phyloP scores from a whole-genome alignment of 179 eudicot genomes.

The Nepenthes alata region DNA sequence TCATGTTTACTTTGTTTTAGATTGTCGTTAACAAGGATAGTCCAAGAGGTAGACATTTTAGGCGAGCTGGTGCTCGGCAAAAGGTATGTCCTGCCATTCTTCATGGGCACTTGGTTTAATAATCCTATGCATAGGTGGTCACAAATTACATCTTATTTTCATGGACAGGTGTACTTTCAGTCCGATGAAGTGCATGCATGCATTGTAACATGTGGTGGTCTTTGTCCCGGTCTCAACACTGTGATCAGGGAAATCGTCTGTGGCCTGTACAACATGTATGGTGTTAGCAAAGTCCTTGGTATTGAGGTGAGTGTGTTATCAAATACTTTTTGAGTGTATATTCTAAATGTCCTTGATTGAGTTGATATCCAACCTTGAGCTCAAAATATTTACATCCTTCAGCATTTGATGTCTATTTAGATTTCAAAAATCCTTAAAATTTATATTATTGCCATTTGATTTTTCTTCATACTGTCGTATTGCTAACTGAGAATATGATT shows the following conservation, averaged over 20 bases:
- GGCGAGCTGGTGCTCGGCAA: conserved; percentile 46
- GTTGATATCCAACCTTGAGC: not conserved
- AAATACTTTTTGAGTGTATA: no score
- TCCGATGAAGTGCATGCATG: conserved; percentile 43
- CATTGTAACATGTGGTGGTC: conserved; percentile 47
- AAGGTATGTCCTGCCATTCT: conserved; percentile 14
- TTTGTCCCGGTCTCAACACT: conserved; percentile 50
- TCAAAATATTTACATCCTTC: not conserved
- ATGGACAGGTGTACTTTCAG: conserved; percentile 34
- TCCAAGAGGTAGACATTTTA: conserved; percentile 34
- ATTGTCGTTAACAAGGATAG: conserved; percentile 33
- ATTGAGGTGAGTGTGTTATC: conserved; percentile 28
- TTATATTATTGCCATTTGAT: not conserved
- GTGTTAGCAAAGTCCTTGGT: conserved; percentile 37
- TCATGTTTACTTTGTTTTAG: conserved; percentile 9
- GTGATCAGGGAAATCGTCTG: conserved; percentile 47
- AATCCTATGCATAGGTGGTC: conserved; percentile 4
- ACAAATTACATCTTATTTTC: conserved; percentile 10
- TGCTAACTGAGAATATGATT: not conserved
- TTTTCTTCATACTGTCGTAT: not conserved
- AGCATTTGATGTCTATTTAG: not conserved
- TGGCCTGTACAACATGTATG: conserved; percentile 41
- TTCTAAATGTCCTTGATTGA: not conserved
- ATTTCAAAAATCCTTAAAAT: not conserved
- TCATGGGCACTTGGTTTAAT: not conserved